Percentiles rank a stretch among this genome's conserved stretches.
Conservation (phyloP, 2,329 filamentous ascomycete species). For the Fusarium secorum region DNA sequence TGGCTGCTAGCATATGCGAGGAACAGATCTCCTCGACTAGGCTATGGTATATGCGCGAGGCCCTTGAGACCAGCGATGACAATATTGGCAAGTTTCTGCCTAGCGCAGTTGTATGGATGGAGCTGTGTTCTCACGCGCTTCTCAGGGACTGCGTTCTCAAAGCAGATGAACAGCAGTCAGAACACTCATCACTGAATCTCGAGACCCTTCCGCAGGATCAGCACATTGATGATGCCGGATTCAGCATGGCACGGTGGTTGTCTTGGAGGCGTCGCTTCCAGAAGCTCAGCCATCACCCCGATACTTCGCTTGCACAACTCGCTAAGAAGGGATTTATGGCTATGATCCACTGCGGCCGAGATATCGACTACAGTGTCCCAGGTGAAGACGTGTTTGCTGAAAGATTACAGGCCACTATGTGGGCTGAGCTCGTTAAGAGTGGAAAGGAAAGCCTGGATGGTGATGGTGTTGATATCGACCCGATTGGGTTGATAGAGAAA, state of each 20-base stretch:
- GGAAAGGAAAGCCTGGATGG: neutral
- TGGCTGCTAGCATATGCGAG: neutral
- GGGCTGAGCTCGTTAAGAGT: neutral
- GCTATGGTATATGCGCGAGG: neutral
- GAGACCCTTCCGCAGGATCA: neutral
- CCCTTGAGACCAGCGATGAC: neutral
- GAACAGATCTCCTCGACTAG: neutral
- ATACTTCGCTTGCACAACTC: neutral
- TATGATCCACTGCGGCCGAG: neutral
- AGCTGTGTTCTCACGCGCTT: neutral
- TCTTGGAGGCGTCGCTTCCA: neutral
- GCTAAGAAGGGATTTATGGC: neutral
- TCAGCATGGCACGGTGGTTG: neutral
- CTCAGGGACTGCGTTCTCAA: neutral
- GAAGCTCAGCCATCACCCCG: neutral
- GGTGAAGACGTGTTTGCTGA: neutral
- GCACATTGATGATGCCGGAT: neutral
- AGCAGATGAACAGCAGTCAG: no score
- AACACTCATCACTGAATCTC: rapidly evolving
- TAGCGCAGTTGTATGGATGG: neutral
- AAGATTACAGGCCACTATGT: neutral
- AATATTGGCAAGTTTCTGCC: neutral
- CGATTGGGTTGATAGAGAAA: neutral
- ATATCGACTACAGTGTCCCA: neutral
- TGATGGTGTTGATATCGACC: neutral